These are phyloP conservation scores for Paraphaeosphaeria sporulosa DNA, from an alignment of 2,329 filamentous ascomycete species.

Conservation along the genomic window DNA sequence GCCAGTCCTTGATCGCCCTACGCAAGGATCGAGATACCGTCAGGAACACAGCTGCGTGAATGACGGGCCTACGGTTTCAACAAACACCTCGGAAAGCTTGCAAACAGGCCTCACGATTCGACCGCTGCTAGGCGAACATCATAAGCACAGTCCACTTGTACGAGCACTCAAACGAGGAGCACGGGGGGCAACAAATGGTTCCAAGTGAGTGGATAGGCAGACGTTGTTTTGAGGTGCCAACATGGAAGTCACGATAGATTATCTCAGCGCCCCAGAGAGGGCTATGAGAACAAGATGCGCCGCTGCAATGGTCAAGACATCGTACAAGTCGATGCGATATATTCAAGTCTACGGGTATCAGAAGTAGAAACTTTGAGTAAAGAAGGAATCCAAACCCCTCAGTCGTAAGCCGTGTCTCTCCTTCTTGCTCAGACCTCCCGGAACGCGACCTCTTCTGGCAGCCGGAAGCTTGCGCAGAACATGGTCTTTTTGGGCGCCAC, in stretches of 20 bases:
- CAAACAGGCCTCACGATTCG: not conserved
- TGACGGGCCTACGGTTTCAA: not conserved
- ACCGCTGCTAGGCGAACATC: too few relatives aligned
- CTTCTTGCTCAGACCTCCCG: slow-evolving; percentile 41
- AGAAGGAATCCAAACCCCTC: not conserved
- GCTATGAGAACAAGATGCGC: not conserved
- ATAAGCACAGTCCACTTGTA: too few relatives aligned
- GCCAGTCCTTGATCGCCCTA: not conserved
- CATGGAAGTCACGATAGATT: not conserved
- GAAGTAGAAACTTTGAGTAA: not conserved
- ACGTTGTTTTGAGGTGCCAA: not conserved
- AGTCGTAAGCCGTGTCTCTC: not conserved
- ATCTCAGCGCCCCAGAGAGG: not conserved
- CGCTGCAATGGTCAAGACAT: not conserved
- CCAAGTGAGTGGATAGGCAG: not conserved
- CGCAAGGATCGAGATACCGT: not conserved
- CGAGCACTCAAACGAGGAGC: not conserved
- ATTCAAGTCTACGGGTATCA: slow-evolving; percentile 2
- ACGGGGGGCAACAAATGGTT: not conserved
- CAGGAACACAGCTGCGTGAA: not conserved
- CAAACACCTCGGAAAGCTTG: not conserved
- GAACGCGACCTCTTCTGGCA: slow-evolving; percentile 86
- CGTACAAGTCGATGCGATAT: not conserved
- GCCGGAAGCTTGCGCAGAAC: slow-evolving; percentile 92
- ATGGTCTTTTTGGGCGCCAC: slow-evolving; percentile 94